Evolutionary conservation across 345 rosid genomes (phyloP), one percentile per base, ranked within the genome.

Genomic region (Melastoma malabathricum): DNA sequence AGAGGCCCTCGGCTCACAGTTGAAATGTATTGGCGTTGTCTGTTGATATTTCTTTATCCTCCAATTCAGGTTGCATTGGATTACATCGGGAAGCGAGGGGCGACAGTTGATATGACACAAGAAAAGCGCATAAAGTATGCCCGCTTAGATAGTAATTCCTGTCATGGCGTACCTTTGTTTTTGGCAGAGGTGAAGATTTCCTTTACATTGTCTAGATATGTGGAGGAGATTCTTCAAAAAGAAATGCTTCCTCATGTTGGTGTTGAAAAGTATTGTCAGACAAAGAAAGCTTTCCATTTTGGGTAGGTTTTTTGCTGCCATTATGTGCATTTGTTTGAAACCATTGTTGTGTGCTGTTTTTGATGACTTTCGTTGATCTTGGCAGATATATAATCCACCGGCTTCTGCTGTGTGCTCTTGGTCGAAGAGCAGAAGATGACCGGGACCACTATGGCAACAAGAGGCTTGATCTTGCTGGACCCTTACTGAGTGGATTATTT

Each of bases 81-180:
- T n/a, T n/a, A n/a, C n/a, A n/a, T n/a, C n/a, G n/a, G n/a, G n/a
- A n/a, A n/a, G 72, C 77, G 98, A 75, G 98, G 98, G 61, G 83
- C 92, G 43, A 84, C 96, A 55, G 87, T 82, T 66, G 98, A 96
- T 72, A 92, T 84, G 54, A 82, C 98, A 47, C 85, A 65, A 66
- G 96, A 90, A 55, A 86, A 84, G 68, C 82, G 98, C 67, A 90
- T 90, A 47, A 90, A 84, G 98, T 90, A 79, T 65, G 84, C 64
- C 25, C 27, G 15, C 14, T 47, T n/a, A 18, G 18, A n/a, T 53
- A 22, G 18, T 13, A 3, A 63, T 10, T 65, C 46, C 53, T 52
- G 18, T 55, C 65, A 53, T 52, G 55, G 39, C 43, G 60, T 52
- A 62, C 20, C 64, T 47, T 49, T 38, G 43, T 60, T 56, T 18